These are phyloP conservation scores for Draba incana DNA, from an alignment of 345 rosid genomes.

Conservation along the genomic window DNA sequence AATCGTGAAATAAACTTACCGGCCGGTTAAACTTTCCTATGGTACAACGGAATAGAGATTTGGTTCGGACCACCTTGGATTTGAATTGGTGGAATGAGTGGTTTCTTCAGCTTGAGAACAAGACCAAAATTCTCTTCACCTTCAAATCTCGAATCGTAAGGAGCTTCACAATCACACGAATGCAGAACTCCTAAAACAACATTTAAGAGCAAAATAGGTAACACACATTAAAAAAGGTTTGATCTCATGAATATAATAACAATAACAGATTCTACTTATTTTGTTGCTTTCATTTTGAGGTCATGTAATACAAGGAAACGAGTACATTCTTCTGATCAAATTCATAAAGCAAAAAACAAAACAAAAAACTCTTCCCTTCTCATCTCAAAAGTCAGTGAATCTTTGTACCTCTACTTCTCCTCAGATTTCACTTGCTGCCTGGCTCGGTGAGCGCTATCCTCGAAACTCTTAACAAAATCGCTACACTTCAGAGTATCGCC, in stretches of 20 bases:
- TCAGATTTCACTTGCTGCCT: conserved; percentile 54
- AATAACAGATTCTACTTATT: conserved; percentile 36
- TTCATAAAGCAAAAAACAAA: conserved; percentile 10
- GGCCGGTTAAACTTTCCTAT: too few relatives aligned
- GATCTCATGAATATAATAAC: conserved; percentile 39
- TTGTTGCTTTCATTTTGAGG: neutral
- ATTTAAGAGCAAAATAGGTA: neutral
- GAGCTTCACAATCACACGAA: neutral
- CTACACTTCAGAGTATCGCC: conserved; percentile 68
- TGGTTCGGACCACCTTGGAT: too few relatives aligned
- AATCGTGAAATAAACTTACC: too few relatives aligned
- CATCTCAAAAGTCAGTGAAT: conserved; percentile 1
- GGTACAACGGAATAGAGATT: too few relatives aligned
- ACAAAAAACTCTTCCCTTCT: conserved; percentile 1
- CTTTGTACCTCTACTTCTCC: conserved; percentile 35
- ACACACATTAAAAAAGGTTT: conserved; percentile 21
- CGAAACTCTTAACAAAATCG: conserved; percentile 55
- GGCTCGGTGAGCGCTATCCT: conserved; percentile 76
- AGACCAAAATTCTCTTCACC: neutral
- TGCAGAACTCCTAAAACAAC: too few relatives aligned
- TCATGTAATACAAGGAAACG: conserved; percentile 19
- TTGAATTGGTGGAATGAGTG: neutral
- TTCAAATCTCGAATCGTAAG: too few relatives aligned
- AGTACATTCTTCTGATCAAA: conserved; percentile 17
- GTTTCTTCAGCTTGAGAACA: conserved; percentile 5